Evolutionary conservation across 2,329 filamentous ascomycete genomes (phyloP).

Genomic region (Gyromitra esculenta): DNA sequence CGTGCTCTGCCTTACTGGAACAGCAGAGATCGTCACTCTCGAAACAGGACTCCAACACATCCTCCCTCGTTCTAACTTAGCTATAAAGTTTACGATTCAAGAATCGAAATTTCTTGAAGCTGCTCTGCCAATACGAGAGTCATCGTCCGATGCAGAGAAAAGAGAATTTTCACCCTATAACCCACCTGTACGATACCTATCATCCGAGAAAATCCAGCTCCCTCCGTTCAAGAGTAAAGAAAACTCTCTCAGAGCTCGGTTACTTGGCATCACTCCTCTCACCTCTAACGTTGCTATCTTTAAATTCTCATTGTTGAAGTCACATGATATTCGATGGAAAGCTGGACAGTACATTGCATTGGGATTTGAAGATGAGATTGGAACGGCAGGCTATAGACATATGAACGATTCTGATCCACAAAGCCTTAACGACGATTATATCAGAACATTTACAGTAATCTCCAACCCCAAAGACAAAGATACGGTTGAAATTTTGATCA

Average conservation of each 20-base stretch:
- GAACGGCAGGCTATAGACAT: slow-evolving; percentile 75
- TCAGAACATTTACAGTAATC: slow-evolving; percentile 80
- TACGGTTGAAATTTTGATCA: slow-evolving; percentile 76
- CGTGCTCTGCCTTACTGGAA: slow-evolving; percentile 78
- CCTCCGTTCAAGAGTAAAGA: slow-evolving; percentile 30
- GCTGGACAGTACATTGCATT: slow-evolving; percentile 82
- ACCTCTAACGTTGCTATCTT: slow-evolving; percentile 76
- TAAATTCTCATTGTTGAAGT: slow-evolving; percentile 60
- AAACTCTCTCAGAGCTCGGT: slow-evolving; percentile 62
- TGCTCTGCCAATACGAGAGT: slow-evolving; percentile 75
- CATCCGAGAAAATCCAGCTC: slow-evolving; percentile 65
- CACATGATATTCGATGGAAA: slow-evolving; percentile 65
- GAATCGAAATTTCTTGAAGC: slow-evolving; percentile 71
- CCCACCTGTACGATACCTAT: slow-evolving; percentile 73
- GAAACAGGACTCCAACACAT: slow-evolving; percentile 68
- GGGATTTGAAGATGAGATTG: slow-evolving; percentile 75
- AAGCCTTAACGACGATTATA: slow-evolving; percentile 83
- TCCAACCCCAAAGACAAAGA: slow-evolving; percentile 57
- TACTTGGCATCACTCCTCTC: slow-evolving; percentile 70
- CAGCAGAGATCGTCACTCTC: slow-evolving; percentile 72
- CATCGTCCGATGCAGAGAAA: slow-evolving; percentile 50
- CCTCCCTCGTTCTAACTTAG: slow-evolving; percentile 76
- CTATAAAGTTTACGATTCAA: slow-evolving; percentile 72
- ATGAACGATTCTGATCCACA: slow-evolving; percentile 84
- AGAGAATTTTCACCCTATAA: slow-evolving; percentile 77